These are phyloP conservation scores for Pythium aristosporum DNA, from an alignment of 352 stramenopile species.

Conservation along the genomic window DNA sequence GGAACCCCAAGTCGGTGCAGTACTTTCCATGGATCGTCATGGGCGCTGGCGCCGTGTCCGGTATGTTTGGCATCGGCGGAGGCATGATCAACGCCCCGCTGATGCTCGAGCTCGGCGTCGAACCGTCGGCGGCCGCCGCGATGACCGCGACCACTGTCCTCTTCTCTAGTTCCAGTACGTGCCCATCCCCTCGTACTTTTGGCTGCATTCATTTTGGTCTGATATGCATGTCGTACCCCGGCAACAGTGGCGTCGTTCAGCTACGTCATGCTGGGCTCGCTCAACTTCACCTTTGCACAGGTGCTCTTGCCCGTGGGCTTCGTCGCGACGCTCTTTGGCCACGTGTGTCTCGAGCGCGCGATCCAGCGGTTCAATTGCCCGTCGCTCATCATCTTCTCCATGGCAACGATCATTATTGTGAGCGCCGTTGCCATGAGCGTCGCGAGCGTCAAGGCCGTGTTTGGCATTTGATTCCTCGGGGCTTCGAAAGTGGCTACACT, in stretches of 20 bases:
- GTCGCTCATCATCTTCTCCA: conserved; percentile 70
- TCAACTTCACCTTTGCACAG: conserved; percentile 45
- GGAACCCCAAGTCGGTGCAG: conserved; percentile 56
- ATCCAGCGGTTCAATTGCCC: conserved; percentile 61
- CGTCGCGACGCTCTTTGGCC: conserved; percentile 52
- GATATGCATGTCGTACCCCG: conserved; percentile 5
- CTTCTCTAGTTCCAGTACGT: conserved; percentile 67
- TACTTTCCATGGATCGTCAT: conserved; percentile 91
- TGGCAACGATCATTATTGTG: conserved; percentile 62
- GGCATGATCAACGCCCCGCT: conserved; percentile 95
- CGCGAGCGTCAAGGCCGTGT: conserved; percentile 38
- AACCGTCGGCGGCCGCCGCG: conserved; percentile 77
- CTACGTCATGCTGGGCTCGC: conserved; percentile 52
- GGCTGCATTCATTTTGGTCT: background rate
- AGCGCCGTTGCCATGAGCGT: conserved; percentile 66
- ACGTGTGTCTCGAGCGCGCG: conserved; percentile 48
- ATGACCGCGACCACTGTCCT: conserved; percentile 85
- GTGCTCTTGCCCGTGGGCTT: conserved; percentile 63
- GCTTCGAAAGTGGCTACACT: conserved; percentile 20
- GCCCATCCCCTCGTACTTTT: background rate
- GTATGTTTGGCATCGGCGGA: conserved; percentile 95
- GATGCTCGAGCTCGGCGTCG: conserved; percentile 93
- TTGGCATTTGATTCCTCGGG: conserved; percentile 11
- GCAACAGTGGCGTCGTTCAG: conserved; percentile 62
- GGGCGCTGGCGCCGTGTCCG: conserved; percentile 89